Evolutionary conservation across 495 filamentous ascomycete species (phyloP), one percentile per base, ranked within the genome.

Genomic region (Hypomontagnella submonticulosa): DNA sequence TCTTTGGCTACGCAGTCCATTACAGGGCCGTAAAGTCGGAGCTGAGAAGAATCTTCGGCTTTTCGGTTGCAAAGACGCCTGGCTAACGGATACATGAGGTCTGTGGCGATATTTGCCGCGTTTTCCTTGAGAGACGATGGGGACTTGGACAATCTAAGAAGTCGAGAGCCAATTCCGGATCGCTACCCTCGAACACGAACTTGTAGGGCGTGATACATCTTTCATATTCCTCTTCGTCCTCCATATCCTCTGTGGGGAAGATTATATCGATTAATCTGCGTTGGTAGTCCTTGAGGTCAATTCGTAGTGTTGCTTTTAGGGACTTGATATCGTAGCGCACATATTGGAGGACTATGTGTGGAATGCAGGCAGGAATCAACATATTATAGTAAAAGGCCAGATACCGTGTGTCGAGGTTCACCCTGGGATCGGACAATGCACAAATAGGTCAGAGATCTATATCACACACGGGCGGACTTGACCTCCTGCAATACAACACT

Each of bases 281-380:
- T 30, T 32, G 6, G 11, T 53, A 67, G 11, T 9, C 4, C 13
- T 46, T 1, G 12, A 5, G 9, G 11, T 36, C n/a, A n/a, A n/a
- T n/a, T n/a, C n/a, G n/a, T n/a, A n/a, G n/a, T n/a, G n/a, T n/a
- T n/a, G n/a, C n/a, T n/a, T n/a, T n/a, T n/a, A n/a, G 33, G 33
- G 5, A 36, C 5, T 36, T 36, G 33, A n/a, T n/a, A n/a, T n/a
- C n/a, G n/a, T n/a, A n/a, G n/a, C n/a, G n/a, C 33, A 36, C 5
- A 11, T 5, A 36, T 36, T 36, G 5, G 33, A 51, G 27, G 49
- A 61, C 30, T 4, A 63, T 23, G 8, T 71, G 42, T 4, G 41
- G 13, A 1, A 49, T 48, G 50, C 63, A 70, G 11, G 62, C 69
- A 23, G 50, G 61, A 12, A 70, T 36, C 12, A 74, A 57, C 9